Evolutionary conservation across 2,329 filamentous ascomycete species (phyloP), one percentile per base, ranked within the genome.

Genomic region (Aspergillus cejpii): DNA sequence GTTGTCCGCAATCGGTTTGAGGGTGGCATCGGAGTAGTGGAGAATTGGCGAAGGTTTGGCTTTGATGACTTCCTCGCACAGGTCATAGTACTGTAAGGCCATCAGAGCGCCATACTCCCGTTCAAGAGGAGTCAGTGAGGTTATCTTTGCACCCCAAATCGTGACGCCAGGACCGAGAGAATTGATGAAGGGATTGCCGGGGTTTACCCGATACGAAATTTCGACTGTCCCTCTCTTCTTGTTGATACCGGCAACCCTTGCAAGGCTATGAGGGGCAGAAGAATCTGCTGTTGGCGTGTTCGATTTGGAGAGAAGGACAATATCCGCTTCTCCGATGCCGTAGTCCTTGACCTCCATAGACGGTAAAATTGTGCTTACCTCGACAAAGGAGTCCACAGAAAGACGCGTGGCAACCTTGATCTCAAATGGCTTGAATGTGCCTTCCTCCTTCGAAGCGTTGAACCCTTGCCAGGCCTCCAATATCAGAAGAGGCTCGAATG

Each of bases 391-490:
- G 67, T 98, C 92, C 8, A 98, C 89, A 37, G 83, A 92, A 60
- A 92, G 83, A 49, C 92, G 85, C 58, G 85, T 94, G 39, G 86
- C 79, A 42, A 98, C 79, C 60, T 90, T 94, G 65, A 97, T 81
- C 48, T 89, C 87, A 59, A 95, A 94, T 0, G 87, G 74, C 60
- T 84, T 88, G 52, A 82, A 81, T 15, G 79, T 85, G 38, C 83
- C 80, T 65, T 98, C 92, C 59, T 96, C 88, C 63, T 90, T 90
- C 15, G 87, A 80, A 39, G 88, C 90, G 40, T 94, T 83, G 63
- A 98, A 92, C 3, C 87, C 86, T 61, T 94, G 86, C 92, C 92
- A 98, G 23, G 91, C 91, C 72, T 98, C 92, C 20, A 94, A 84
- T 23, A 92, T 81, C 26, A 98, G 76, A 17, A 98, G 74, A 5